Conservation (phyloP, 2,329 filamentous ascomycete species). For the Exserohilum turcica region DNA sequence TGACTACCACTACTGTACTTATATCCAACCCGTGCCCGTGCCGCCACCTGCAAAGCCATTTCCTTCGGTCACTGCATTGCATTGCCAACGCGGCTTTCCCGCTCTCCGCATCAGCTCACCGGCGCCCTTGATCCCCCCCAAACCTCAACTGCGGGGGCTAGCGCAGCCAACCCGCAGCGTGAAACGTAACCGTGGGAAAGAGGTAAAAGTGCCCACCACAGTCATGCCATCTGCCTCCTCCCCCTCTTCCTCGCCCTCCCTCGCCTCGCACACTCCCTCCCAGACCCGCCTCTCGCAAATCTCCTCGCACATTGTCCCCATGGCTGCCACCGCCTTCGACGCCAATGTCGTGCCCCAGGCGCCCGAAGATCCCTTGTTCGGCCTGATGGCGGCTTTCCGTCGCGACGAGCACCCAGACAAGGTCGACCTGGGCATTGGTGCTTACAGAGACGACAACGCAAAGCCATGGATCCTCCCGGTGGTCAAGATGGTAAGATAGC, state of each 20-base stretch:
- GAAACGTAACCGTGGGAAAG: constrained; percentile 34
- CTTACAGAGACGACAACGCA: constrained; percentile 91
- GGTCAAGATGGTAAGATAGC: constrained; percentile 79
- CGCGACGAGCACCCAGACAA: constrained; percentile 78
- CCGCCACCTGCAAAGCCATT: not conserved
- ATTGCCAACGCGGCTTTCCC: constrained; percentile 4
- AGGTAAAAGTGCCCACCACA: constrained; percentile 12
- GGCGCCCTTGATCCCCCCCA: constrained; percentile 8
- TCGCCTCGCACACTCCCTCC: constrained; percentile 24
- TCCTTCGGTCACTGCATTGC: not conserved
- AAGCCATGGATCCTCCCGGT: constrained; percentile 98
- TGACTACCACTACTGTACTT: too few relatives aligned
- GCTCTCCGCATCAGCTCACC: constrained; percentile 28
- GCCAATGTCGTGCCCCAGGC: constrained; percentile 82
- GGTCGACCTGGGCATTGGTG: constrained; percentile 93
- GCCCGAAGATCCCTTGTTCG: constrained; percentile 93
- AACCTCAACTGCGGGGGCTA: constrained; percentile 33
- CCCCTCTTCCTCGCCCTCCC: constrained; percentile 12
- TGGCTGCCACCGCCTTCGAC: constrained; percentile 70
- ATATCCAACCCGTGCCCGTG: too few relatives aligned
- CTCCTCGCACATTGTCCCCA: constrained; percentile 71
- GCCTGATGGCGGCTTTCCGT: constrained; percentile 84
- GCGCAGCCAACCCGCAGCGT: constrained; percentile 28
- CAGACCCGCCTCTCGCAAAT: constrained; percentile 60
- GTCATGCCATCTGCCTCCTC: constrained; percentile 33